Evolutionary conservation across 2,329 filamentous ascomycete genomes (phyloP).

Genomic region (Pseudocercospora crystallina): DNA sequence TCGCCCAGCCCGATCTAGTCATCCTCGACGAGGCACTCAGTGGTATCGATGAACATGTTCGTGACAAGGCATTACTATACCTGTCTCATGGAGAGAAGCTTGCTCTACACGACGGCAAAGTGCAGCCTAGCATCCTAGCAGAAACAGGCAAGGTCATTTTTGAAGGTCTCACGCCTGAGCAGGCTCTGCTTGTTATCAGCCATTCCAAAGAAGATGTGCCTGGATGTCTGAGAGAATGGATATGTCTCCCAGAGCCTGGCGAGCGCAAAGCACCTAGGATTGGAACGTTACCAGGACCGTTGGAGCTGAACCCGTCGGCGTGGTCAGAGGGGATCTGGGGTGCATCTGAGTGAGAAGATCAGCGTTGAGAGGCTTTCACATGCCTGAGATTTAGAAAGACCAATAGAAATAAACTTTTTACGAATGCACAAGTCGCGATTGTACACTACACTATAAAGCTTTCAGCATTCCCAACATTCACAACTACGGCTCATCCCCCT

Average conservation of each 20-base stretch:
- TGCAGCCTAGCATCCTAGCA: constrained; percentile 33
- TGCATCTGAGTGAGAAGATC: not conserved
- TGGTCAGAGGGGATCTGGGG: constrained; percentile 35
- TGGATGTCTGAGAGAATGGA: constrained; percentile 76
- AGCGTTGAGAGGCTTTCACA: not conserved
- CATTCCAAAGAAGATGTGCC: constrained; percentile 91
- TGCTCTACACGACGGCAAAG: constrained; percentile 13
- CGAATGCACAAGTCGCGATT: too few species aligned
- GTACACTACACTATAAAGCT: too few species aligned
- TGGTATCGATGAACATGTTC: constrained; percentile 56
- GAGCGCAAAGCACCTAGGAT: constrained; percentile 61
- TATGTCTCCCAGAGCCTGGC: constrained; percentile 78
- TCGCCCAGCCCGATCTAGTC: constrained; percentile 48
- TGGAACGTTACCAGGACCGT: constrained; percentile 54
- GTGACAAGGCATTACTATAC: constrained; percentile 86
- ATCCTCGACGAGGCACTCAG: constrained; percentile 54
- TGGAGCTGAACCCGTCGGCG: constrained; percentile 31
- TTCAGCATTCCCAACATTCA: too few species aligned
- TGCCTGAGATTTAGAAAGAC: not conserved
- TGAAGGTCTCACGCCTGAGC: constrained; percentile 63
- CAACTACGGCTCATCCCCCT: not conserved
- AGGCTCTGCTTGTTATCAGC: constrained; percentile 88
- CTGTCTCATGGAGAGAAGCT: constrained; percentile 54
- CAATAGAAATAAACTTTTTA: too few species aligned
- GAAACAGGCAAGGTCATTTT: constrained; percentile 53